phyloP scores from a whole-genome alignment of 371 early-diverging fungal genomes.

The Actinomortierella wolfii region DNA sequence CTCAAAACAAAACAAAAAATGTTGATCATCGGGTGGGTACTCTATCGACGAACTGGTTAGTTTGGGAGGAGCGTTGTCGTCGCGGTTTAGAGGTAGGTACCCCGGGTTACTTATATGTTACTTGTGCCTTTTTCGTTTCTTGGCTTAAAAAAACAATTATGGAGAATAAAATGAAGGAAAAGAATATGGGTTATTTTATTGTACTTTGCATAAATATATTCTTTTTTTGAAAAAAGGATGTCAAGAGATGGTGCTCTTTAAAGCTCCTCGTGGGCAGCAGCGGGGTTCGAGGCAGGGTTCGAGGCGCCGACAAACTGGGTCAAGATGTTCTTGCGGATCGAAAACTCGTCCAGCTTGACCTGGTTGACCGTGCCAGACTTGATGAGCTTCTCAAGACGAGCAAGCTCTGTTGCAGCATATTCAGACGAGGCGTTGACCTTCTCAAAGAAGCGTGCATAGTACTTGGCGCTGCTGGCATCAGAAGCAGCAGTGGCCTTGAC shows the following conservation, averaged over 20 bases:
- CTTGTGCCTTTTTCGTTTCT: too few relatives aligned
- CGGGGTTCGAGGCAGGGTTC: conserved; percentile 20
- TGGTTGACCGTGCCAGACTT: conserved; percentile 59
- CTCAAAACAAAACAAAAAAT: too few relatives aligned
- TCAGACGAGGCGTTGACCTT: conserved; percentile 64
- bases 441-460: conserved; percentile 79
- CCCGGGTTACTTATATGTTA: too few relatives aligned
- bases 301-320: conserved; percentile 51
- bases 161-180: too few relatives aligned
- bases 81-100: too few relatives aligned
- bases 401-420: conserved; percentile 68
- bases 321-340: conserved; percentile 78
- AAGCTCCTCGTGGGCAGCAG: conserved; percentile 52
- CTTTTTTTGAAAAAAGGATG: too few relatives aligned
- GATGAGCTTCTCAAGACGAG: conserved; percentile 73
- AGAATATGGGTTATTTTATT: too few relatives aligned
- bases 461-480: conserved; percentile 52
- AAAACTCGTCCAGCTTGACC: conserved; percentile 76
- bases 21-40: too few relatives aligned
- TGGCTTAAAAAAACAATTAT: too few relatives aligned
- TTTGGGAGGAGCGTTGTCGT: too few relatives aligned
- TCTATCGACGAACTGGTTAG: too few relatives aligned
- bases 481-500: conserved; percentile 4
- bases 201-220: too few relatives aligned
- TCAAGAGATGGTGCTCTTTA: conserved; percentile 18